Evolutionary conservation across 2,329 filamentous ascomycete species (phyloP), one percentile per base, ranked within the genome.

Genomic region (Talaromyces sp.): DNA sequence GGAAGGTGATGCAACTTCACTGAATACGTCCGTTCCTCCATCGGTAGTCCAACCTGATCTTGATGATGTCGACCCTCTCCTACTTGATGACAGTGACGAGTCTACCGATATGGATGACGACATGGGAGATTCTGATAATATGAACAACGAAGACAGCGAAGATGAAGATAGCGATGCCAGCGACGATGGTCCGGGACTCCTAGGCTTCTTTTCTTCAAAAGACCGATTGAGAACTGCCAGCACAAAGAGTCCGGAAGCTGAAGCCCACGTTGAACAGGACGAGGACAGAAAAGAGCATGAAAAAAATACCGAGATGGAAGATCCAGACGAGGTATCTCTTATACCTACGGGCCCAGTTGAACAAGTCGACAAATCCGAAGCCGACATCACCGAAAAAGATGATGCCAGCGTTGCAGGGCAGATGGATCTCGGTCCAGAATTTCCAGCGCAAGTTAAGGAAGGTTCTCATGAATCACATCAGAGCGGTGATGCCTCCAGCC

Each of bases 41-140:
- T 65, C 62, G 19, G 53, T 66, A 17, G 67, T 65, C n/a, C 64
- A 68, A 13, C 51, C 69, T n/a, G 69, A 75, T 36, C 67, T 81
- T 15, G 79, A 82, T 43, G 78, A 82, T 63, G 76, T 82, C 38
- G 79, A 82, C 68, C 76, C 80, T 15, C 69, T 78, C 56, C 70
- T 82, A 49, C 73, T 81, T 66, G 80, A 82, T 67, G 79, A 79
- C 45, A 81, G 78, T 65, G 80, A 82, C 58, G 77, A 75, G 49
- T 81, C 79, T 40, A 81, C 80, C 1, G 81, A 84, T 68, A 80
- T 80, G 77, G 80, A 82, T 53, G 77, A 79, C 65, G 81, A 82
- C 66, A 81, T 81, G 72, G 79, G 79, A 38, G 77, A 81, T 53
- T 67, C 66, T 8, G 65, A 66, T 25, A 36, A 47, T 27, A 62